Percentiles rank a stretch among this genome's conserved stretches.
Evolutionary conservation across 352 stramenopile species (phyloP).

Genomic region (Globisporangium sylvaticum): DNA sequence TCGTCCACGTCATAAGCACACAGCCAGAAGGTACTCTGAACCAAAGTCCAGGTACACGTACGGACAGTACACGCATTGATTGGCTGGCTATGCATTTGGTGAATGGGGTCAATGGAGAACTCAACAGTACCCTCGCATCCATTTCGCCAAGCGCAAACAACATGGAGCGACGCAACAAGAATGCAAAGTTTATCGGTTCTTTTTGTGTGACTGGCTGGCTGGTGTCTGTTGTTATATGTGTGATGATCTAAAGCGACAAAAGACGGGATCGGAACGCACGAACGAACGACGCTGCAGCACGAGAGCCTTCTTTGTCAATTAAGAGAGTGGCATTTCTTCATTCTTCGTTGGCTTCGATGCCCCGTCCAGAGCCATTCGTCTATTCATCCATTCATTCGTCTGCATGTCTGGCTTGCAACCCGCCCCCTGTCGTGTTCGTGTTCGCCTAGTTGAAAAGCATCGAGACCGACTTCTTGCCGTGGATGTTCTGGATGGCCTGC

Average conservation of each 20-base stretch:
- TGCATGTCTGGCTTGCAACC: background rate
- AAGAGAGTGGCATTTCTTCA: background rate
- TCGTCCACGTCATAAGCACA: background rate
- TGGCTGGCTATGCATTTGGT: background rate
- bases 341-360: background rate
- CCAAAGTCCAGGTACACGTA: background rate
- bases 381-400: background rate
- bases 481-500: slow-evolving; percentile 99
- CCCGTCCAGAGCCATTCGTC: background rate
- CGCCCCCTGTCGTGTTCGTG: background rate
- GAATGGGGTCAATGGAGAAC: background rate
- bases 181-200: background rate
- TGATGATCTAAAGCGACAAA: slow-evolving; percentile 3
- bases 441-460: slow-evolving; percentile 97
- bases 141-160: too few relatives aligned
- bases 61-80: background rate
- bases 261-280: background rate
- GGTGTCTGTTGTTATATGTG: background rate
- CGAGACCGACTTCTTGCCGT: slow-evolving; percentile 99
- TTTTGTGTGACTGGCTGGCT: background rate
- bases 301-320: background rate
- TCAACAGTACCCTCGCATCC: background rate
- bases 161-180: background rate
- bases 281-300: background rate
- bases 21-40: background rate